Evolutionary conservation across 768 basidiomycete species (phyloP).

Genomic region (Chalciporus sphaerocephalus): DNA sequence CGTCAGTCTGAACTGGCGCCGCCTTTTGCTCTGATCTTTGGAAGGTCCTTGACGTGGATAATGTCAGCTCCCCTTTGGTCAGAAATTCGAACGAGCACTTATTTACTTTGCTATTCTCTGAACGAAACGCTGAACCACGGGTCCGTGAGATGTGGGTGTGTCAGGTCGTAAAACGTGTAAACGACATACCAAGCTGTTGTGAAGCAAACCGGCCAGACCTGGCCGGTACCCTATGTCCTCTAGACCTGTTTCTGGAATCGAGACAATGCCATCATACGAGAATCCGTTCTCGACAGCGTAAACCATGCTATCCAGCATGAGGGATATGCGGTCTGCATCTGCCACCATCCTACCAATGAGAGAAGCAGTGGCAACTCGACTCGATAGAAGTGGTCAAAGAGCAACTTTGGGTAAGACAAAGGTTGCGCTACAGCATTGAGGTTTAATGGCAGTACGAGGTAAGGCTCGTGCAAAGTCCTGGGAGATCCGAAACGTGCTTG

Average conservation of each 20-base stretch:
- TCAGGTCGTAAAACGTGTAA: background rate
- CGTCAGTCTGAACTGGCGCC: too few relatives aligned
- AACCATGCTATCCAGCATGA: constrained; percentile 3
- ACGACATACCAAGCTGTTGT: background rate
- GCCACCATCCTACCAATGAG: background rate
- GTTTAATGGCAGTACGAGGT: background rate
- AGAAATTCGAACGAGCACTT: background rate
- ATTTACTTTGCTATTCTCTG: background rate
- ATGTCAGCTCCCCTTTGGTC: background rate
- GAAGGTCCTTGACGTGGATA: background rate
- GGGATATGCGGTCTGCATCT: background rate
- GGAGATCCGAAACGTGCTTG: background rate
- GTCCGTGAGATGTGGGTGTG: background rate
- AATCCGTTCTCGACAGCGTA: constrained; percentile 3
- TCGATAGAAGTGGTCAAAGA: background rate
- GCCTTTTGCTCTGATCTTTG: background rate
- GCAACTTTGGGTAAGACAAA: background rate
- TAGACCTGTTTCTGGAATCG: constrained; percentile 9
- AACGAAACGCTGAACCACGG: background rate
- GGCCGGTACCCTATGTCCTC: constrained; percentile 1
- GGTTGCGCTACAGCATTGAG: background rate
- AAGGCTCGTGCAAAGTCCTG: background rate
- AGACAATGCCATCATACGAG: constrained; percentile 10
- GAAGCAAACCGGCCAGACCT: constrained; percentile 3
- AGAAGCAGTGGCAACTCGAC: background rate